phyloP scores from a whole-genome alignment of 2,329 filamentous ascomycete species.

The Acephala macrosclerotiorum region DNA sequence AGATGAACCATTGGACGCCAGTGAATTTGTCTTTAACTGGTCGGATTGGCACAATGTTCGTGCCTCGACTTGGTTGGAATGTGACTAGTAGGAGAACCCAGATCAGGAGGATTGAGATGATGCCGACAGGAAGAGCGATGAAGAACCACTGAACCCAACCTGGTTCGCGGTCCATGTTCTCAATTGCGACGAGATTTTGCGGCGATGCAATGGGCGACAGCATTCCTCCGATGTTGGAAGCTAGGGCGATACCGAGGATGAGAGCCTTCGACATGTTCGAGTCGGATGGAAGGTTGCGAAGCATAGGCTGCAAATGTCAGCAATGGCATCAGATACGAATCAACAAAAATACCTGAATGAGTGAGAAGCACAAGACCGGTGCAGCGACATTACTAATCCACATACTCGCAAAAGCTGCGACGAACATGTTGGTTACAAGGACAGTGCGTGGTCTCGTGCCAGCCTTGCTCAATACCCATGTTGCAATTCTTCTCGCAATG shows the following conservation, averaged over 20 bases:
- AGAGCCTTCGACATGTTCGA: conserved; percentile 95
- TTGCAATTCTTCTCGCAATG: conserved; percentile 97
- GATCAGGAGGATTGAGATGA: conserved; percentile 86
- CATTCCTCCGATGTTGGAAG: conserved; percentile 95
- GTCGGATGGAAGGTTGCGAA: conserved; percentile 89
- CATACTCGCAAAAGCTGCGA: conserved; percentile 97
- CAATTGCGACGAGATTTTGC: conserved; percentile 94
- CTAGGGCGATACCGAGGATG: conserved; percentile 92
- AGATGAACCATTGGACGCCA: conserved; percentile 92
- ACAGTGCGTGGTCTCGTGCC: conserved; percentile 90
- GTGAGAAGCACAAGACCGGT: conserved; percentile 95
- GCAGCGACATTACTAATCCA: conserved; percentile 99
- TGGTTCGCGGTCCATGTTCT: conserved; percentile 92
- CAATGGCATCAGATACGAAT: neutral
- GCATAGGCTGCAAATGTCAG: conserved; percentile 70
- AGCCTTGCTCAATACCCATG: conserved; percentile 94
- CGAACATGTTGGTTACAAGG: conserved; percentile 97
- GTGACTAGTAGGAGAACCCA: conserved; percentile 86
- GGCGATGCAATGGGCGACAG: conserved; percentile 96
- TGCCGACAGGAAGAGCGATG: conserved; percentile 89
- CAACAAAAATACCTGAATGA: conserved; percentile 76
- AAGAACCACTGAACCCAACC: conserved; percentile 99
- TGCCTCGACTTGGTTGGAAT: conserved; percentile 85
- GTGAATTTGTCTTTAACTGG: conserved; percentile 89
- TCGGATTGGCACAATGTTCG: conserved; percentile 89